Evolutionary conservation across 805 yeast genomes (phyloP).

Genomic region (Wickerhamomyces kurtzmanii): DNA sequence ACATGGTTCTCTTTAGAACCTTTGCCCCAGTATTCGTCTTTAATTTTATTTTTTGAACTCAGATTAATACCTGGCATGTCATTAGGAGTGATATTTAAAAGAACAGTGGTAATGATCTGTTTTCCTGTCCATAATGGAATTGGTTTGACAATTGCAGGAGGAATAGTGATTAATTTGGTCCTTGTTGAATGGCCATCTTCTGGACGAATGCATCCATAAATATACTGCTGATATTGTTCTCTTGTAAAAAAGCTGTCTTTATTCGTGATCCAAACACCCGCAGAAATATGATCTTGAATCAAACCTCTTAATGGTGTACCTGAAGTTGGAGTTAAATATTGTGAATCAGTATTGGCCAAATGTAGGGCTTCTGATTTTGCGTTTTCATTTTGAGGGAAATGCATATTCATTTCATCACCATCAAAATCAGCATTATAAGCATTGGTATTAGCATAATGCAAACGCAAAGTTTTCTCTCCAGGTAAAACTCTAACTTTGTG

Average conservation of each 20-base stretch:
- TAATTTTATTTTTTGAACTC: constrained; percentile 76
- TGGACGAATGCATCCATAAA: constrained; percentile 91
- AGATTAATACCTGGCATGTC: constrained; percentile 89
- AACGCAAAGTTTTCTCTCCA: constrained; percentile 90
- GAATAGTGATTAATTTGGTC: constrained; percentile 60
- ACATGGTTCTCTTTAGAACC: constrained; percentile 82
- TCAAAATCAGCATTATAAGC: constrained; percentile 99
- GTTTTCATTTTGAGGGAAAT: constrained; percentile 95
- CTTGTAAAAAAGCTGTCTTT: constrained; percentile 88
- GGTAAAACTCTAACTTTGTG: constrained; percentile 95
- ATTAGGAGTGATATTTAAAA: constrained; percentile 79
- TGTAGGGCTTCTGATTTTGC: constrained; percentile 94
- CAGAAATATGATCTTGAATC: constrained; percentile 97
- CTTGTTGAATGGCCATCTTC: constrained; percentile 93
- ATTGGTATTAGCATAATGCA: constrained; percentile 98
- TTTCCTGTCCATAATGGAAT: constrained; percentile 95
- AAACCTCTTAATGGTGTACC: constrained; percentile 98
- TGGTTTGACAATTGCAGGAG: constrained; percentile 87
- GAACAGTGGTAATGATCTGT: constrained; percentile 87
- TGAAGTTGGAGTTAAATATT: constrained; percentile 95
- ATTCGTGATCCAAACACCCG: constrained; percentile 97
- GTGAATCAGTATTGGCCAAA: constrained; percentile 95
- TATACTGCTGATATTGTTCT: constrained; percentile 86
- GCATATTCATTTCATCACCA: constrained; percentile 99
- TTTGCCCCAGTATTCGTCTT: constrained; percentile 90